Conservation (phyloP, 2,329 filamentous ascomycete genomes). For the Fonsecaea pedrosoi region DNA sequence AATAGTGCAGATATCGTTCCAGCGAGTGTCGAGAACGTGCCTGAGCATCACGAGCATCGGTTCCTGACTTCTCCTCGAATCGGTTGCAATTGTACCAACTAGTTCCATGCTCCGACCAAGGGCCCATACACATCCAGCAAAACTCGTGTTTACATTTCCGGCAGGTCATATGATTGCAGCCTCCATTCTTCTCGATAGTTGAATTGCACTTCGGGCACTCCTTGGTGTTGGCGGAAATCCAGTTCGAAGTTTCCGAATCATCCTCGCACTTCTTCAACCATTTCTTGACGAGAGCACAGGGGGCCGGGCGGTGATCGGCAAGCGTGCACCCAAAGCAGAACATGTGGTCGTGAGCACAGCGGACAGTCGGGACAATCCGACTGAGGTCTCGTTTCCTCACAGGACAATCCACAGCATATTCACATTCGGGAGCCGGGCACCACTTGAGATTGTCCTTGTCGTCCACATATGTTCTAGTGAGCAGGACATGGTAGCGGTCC, state of each 20-base stretch:
- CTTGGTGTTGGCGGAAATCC: conserved; percentile 99
- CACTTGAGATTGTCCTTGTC: conserved; percentile 95
- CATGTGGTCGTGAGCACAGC: conserved; percentile 79
- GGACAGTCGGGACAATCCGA: conserved; percentile 86
- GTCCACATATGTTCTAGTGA: conserved; percentile 94
- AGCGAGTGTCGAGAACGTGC: conserved; percentile 87
- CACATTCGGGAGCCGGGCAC: conserved; percentile 97
- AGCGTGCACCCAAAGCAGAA: conserved; percentile 97
- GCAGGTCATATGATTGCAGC: conserved; percentile 98
- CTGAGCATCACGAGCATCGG: conserved; percentile 88
- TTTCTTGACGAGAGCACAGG: conserved; percentile 86
- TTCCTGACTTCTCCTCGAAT: conserved; percentile 93
- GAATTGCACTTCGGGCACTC: conserved; percentile 96
- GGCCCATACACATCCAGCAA: conserved; percentile 99
- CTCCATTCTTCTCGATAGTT: conserved; percentile 98
- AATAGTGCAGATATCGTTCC: conserved; percentile 97
- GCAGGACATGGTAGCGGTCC: conserved; percentile 77
- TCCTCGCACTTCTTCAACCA: conserved; percentile 99
- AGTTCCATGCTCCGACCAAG: conserved; percentile 98
- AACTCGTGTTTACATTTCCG: conserved; percentile 96
- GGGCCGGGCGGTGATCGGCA: conserved; percentile 89
- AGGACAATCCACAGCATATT: conserved; percentile 86
- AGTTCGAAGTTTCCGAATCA: conserved; percentile 97
- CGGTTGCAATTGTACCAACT: conserved; percentile 99
- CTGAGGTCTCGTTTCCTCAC: conserved; percentile 87